Evolutionary conservation across 75 land plant genomes (phyloP).

Genomic region (Isoetes taiwanensis): DNA sequence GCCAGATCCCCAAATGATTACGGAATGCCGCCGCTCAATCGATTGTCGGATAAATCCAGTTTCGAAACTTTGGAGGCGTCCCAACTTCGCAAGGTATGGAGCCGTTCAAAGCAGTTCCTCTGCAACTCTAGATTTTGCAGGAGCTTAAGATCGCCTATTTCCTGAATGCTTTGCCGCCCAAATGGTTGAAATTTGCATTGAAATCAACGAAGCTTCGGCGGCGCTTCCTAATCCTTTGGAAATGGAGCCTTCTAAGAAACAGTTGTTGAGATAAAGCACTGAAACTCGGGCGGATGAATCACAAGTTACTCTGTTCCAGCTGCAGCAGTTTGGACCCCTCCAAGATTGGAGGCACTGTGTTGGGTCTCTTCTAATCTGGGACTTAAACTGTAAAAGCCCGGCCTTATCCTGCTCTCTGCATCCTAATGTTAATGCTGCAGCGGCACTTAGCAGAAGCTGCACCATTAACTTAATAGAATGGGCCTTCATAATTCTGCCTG

Average conservation of each 20-base stretch:
- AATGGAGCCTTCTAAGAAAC: background rate
- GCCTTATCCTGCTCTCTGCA: background rate
- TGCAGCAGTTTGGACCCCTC: slow-evolving; percentile 5
- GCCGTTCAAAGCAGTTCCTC: too few relatives aligned
- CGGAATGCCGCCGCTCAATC: too few relatives aligned
- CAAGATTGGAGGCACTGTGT: background rate
- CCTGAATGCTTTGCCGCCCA: background rate
- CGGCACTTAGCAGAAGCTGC: too few relatives aligned
- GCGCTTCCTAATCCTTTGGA: background rate
- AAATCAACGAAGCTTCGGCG: background rate
- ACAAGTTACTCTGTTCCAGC: slow-evolving; percentile 3
- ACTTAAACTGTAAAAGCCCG: background rate
- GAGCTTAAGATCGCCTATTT: background rate
- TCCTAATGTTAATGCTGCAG: too few relatives aligned
- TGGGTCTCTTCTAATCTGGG: slow-evolving; percentile 2
- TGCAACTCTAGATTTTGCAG: too few relatives aligned
- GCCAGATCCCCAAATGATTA: too few relatives aligned
- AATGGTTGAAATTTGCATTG: background rate
- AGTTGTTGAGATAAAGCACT: background rate
- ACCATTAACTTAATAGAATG: too few relatives aligned
- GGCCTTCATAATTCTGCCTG: too few relatives aligned
- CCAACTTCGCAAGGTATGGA: too few relatives aligned
- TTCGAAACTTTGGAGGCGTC: too few relatives aligned
- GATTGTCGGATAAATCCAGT: too few relatives aligned
- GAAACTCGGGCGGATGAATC: background rate